Conservation (phyloP, 2,329 filamentous ascomycete species). For the Beauveria brongniartii region DNA sequence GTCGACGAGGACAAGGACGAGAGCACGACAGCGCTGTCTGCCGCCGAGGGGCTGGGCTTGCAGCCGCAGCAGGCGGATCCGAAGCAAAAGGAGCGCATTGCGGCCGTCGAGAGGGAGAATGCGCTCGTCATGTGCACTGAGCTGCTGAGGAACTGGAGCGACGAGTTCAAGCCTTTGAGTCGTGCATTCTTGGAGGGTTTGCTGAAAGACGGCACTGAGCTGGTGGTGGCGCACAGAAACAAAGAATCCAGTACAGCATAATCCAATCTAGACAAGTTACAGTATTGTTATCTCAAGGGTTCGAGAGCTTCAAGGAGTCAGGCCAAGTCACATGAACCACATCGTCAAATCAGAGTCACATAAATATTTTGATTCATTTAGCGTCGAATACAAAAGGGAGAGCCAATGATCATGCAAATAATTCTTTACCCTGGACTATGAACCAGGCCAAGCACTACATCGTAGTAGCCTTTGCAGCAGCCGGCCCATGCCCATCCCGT, state of each 20-base stretch:
- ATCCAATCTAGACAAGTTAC: background rate
- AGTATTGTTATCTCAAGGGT: no score
- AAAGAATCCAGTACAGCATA: conserved; percentile 7
- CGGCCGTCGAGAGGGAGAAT: conserved; percentile 51
- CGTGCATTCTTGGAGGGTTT: conserved; percentile 38
- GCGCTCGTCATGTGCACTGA: conserved; percentile 50
- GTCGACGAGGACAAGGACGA: conserved; percentile 15
- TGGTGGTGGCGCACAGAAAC: conserved; percentile 26
- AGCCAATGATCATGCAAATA: conserved; percentile 34
- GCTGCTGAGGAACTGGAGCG: conserved; percentile 37
- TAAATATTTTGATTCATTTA: conserved; percentile 19
- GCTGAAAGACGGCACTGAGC: conserved; percentile 40
- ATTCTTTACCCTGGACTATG: conserved; percentile 33
- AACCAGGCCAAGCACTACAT: conserved; percentile 26
- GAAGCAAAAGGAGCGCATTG: conserved; percentile 35
- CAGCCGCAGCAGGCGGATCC: conserved; percentile 41
- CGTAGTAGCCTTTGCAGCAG: conserved; percentile 26
- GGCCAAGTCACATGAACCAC: background rate
- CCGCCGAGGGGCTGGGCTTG: conserved; percentile 29
- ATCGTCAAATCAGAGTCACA: background rate
- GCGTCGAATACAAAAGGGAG: conserved; percentile 24
- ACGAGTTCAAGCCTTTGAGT: conserved; percentile 31
- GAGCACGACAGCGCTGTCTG: conserved; percentile 11
- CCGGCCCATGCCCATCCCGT: conserved; percentile 28
- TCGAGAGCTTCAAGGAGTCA: background rate